These are phyloP conservation scores for Lasiodiplodia sp. DNA, from an alignment of 2,329 filamentous ascomycete species.

Conservation along the genomic window DNA sequence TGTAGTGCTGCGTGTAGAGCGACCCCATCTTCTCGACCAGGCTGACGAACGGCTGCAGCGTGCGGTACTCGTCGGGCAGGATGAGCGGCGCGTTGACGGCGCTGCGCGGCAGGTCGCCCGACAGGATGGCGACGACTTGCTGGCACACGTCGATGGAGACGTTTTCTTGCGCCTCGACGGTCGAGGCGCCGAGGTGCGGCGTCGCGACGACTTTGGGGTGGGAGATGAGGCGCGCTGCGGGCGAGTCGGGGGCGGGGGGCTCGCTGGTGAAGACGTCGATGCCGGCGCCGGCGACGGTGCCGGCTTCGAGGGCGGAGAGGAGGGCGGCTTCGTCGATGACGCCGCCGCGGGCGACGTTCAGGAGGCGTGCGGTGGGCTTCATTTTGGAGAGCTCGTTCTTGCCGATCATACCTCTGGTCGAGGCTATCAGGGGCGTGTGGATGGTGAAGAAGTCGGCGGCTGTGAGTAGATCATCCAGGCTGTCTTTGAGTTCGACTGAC, in stretches of 20 bases:
- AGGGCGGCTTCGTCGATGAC: constrained; percentile 81
- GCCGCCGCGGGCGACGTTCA: constrained; percentile 82
- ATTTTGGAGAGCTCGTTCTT: constrained; percentile 71
- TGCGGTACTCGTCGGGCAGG: constrained; percentile 79
- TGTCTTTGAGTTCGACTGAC: constrained; percentile 68
- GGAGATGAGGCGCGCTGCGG: constrained; percentile 68
- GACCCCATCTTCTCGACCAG: constrained; percentile 81
- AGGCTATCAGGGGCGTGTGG: constrained; percentile 80
- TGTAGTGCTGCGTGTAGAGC: constrained; percentile 80
- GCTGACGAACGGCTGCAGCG: constrained; percentile 76
- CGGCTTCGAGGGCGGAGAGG: constrained; percentile 72
- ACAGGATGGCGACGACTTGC: constrained; percentile 77
- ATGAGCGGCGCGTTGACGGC: constrained; percentile 86
- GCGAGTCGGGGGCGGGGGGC: constrained; percentile 67
- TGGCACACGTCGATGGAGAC: constrained; percentile 84
- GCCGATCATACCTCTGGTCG: constrained; percentile 76
- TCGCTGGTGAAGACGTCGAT: constrained; percentile 83
- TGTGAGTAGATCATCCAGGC: constrained; percentile 67
- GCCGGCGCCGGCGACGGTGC: constrained; percentile 77
- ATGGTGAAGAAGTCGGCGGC: constrained; percentile 79
- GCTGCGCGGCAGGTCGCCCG: constrained; percentile 74
- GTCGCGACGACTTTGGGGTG: constrained; percentile 79
- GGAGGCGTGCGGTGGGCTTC: constrained; percentile 75
- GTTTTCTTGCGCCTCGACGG: constrained; percentile 83
- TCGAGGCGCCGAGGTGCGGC: constrained; percentile 81